Base-by-base conservation (phyloP, 2,329 filamentous ascomycete genomes). In the Alternaria rosae region DNA sequence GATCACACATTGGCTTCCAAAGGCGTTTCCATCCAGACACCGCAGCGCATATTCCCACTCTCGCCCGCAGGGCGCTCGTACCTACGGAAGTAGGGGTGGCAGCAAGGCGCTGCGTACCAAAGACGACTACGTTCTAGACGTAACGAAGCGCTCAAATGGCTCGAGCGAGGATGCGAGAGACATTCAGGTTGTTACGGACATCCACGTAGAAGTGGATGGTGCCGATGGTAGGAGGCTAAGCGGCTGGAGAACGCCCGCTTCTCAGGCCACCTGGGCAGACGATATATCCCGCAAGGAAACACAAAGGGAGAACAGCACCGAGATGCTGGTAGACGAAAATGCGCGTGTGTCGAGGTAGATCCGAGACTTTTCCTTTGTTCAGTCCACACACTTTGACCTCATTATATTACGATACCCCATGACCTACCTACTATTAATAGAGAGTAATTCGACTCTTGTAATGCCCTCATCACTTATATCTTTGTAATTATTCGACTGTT, bases 111-210 rank as follows among this genome's bases (percentile, higher is more conserved):
- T 52, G 11, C 58, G 45, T 6, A 57, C 53, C 3, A 61, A 64
- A 17, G 58, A 53, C 13, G 60, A 57, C 15, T 66, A 64, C 35
- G 48, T 54, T 5, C 30, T 68, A 25, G 53, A 63, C 17, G 59
- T 55, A 0, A 52, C 58, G 5, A 60, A 44, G 26, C 58, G 45
- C 6, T 57, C 58, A 0, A 23, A 57, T 52, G 47, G 52, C 42
- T 59, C 54, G 42, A 26, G 28, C 15, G 51, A 57, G 32, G 44
- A 50, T 2, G 56, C 28, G 5, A 56, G 61, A 25, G 72, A 75
- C 15, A 75, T 75, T 1, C 72, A 71, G 13, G 72, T 75, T 9
- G 59, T 69, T 15, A 73, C 70, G 11, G 69, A 73, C 38, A 70
- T 75, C 6, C 63, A 66, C 8, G 60, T 73, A 11, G 53, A 64